Percentiles rank a stretch among this genome's conserved stretches.
Evolutionary conservation across 75 land plant species (phyloP).

Genomic region (Adiantum capillusveneris): DNA sequence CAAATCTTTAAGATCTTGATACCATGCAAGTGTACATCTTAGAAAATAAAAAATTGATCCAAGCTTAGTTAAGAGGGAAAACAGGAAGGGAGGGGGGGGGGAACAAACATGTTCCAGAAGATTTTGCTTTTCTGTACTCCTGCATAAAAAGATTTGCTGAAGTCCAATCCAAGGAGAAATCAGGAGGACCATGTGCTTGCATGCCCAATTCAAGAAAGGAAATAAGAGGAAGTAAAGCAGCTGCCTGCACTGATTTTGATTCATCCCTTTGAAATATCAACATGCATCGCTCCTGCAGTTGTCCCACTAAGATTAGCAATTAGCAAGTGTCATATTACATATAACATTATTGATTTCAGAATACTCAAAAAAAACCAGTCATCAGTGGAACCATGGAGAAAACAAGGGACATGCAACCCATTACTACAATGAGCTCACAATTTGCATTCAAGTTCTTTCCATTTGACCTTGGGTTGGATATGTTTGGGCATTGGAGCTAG

Average conservation of each 20-base stretch:
- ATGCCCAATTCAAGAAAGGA: constrained; percentile 21
- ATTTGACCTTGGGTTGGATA: too few species aligned
- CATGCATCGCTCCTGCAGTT: constrained; percentile 25
- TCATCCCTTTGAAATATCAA: constrained; percentile 33
- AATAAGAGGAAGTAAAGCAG: constrained; percentile 31
- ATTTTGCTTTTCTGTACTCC: constrained; percentile 32
- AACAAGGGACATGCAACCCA: too few species aligned
- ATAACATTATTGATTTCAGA: neutral
- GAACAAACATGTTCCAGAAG: constrained; percentile 25
- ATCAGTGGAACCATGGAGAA: neutral
- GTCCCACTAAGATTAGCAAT: too few species aligned
- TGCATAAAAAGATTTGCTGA: constrained; percentile 11
- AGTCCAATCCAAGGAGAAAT: constrained; percentile 22
- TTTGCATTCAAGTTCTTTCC: too few species aligned
- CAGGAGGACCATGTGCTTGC: constrained; percentile 1
- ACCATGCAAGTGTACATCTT: too few species aligned
- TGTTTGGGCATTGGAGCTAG: too few species aligned
- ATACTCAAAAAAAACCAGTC: too few species aligned
- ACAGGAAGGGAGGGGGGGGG: neutral
- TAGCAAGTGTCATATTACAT: neutral
- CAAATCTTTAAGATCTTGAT: too few species aligned
- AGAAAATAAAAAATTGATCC: constrained; percentile 2
- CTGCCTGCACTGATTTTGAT: constrained; percentile 36
- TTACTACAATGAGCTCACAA: too few species aligned
- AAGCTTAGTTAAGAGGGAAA: neutral